Evolutionary conservation across 495 filamentous ascomycete species (phyloP).

Genomic region (Filosporella fistucella): DNA sequence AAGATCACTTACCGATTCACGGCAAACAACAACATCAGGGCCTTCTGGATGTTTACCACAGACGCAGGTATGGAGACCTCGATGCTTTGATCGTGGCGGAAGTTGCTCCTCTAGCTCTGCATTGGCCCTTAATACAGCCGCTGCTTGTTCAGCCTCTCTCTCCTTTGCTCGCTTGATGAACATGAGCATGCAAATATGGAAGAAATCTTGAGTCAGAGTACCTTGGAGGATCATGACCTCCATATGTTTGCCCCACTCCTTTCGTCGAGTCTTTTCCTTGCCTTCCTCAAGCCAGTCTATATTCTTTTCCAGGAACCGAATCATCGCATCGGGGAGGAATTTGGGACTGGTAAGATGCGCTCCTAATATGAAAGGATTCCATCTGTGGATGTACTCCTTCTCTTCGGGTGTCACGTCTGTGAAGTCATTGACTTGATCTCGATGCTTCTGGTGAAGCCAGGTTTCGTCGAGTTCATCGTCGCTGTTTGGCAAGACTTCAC

Average conservation of each 20-base stretch:
- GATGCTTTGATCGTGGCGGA: background rate
- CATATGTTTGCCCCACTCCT: constrained; percentile 41
- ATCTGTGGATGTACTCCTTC: constrained; percentile 46
- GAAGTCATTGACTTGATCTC: constrained; percentile 45
- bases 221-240: constrained; percentile 38
- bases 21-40: constrained; percentile 12
- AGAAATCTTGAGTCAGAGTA: no score
- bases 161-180: constrained; percentile 17
- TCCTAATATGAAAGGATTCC: constrained; percentile 43
- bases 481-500: constrained; percentile 34
- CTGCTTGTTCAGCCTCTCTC: background rate
- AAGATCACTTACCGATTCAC: constrained; percentile 7
- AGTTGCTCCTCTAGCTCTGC: background rate
- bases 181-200: constrained; percentile 31
- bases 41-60: constrained; percentile 11
- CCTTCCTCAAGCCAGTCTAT: constrained; percentile 38
- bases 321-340: constrained; percentile 38
- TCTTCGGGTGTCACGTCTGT: constrained; percentile 42
- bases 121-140: background rate
- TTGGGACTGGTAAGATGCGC: constrained; percentile 40
- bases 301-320: constrained; percentile 37
- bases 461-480: constrained; percentile 35
- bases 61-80: constrained; percentile 11
- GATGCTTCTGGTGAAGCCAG: constrained; percentile 49
- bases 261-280: constrained; percentile 29